Evolutionary conservation across 2,329 filamentous ascomycete species (phyloP).

Genomic region (Fusarium neocosmosporiellum): DNA sequence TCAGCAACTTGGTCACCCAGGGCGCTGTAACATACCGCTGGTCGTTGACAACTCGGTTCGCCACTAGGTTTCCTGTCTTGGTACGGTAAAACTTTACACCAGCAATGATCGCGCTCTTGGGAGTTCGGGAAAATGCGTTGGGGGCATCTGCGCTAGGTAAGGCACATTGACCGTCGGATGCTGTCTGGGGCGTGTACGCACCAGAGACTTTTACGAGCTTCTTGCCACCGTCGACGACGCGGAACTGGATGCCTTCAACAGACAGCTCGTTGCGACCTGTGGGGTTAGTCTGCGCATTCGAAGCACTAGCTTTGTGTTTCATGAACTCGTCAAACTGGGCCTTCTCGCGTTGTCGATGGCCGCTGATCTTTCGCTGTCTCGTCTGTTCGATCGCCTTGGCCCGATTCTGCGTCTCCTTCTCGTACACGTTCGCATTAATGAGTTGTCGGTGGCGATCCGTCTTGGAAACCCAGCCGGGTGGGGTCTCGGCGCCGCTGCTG

Average conservation of each 20-base stretch:
- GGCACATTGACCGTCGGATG: slow-evolving; percentile 16
- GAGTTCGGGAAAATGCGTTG: slow-evolving; percentile 74
- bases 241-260: slow-evolving; percentile 79
- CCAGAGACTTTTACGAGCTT: slow-evolving; percentile 81
- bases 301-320: slow-evolving; percentile 40
- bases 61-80: slow-evolving; percentile 88
- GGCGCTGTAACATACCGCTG: slow-evolving; percentile 72
- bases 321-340: slow-evolving; percentile 60
- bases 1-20: slow-evolving; percentile 51
- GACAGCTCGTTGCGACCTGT: slow-evolving; percentile 68
- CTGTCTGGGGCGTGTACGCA: slow-evolving; percentile 51
- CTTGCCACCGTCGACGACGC: slow-evolving; percentile 80
- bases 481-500: slow-evolving; percentile 48
- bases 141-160: slow-evolving; percentile 62
- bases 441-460: slow-evolving; percentile 83
- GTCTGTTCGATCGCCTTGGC: slow-evolving; percentile 79
- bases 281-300: slow-evolving; percentile 36
- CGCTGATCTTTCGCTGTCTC: slow-evolving; percentile 65
- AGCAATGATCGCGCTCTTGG: slow-evolving; percentile 77
- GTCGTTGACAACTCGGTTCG: slow-evolving; percentile 78
- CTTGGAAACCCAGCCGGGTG: slow-evolving; percentile 72
- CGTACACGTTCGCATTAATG: slow-evolving; percentile 83
- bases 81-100: slow-evolving; percentile 87
- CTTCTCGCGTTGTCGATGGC: slow-evolving; percentile 68
- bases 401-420: slow-evolving; percentile 76